These are phyloP conservation scores for Arctium minus DNA, from an alignment of 129 eudicot species.

Conservation along the genomic window DNA sequence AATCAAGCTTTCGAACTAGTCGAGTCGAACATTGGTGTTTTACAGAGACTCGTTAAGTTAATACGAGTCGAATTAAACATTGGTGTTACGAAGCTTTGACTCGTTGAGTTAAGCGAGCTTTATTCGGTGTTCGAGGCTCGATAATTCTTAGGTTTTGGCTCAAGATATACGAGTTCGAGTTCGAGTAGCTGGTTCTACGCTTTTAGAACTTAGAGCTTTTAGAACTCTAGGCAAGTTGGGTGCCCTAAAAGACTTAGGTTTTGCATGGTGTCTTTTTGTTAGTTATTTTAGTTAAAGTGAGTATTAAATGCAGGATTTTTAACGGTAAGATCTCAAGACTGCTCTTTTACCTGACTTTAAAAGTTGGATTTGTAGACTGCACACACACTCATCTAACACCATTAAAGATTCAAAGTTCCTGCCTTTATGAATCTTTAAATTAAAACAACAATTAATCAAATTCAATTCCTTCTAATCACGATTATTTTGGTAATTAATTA, in stretches of 20 bases:
- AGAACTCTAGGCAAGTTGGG: background rate
- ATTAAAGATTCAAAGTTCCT: conserved; percentile 1
- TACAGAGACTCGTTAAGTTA: no score
- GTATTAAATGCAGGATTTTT: conserved; percentile 19
- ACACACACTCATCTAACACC: background rate
- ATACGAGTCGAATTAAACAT: no score
- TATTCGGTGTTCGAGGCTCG: no score
- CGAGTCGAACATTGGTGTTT: no score
- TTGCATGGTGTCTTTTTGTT: conserved; percentile 9
- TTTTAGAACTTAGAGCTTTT: no score
- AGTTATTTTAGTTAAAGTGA: conserved; percentile 6
- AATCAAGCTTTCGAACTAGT: no score
- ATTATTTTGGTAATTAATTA: background rate
- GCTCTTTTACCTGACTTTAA: background rate
- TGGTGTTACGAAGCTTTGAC: no score
- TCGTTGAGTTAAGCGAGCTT: no score
- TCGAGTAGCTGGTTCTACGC: no score
- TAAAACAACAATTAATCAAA: background rate
- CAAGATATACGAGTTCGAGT: no score
- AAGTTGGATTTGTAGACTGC: background rate
- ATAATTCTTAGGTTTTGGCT: no score
- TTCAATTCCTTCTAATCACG: background rate
- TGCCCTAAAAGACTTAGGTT: background rate
- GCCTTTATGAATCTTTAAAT: background rate
- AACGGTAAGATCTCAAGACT: conserved; percentile 4